phyloP scores from a whole-genome alignment of 768 basidiomycete genomes.

The Ramaria rubella region DNA sequence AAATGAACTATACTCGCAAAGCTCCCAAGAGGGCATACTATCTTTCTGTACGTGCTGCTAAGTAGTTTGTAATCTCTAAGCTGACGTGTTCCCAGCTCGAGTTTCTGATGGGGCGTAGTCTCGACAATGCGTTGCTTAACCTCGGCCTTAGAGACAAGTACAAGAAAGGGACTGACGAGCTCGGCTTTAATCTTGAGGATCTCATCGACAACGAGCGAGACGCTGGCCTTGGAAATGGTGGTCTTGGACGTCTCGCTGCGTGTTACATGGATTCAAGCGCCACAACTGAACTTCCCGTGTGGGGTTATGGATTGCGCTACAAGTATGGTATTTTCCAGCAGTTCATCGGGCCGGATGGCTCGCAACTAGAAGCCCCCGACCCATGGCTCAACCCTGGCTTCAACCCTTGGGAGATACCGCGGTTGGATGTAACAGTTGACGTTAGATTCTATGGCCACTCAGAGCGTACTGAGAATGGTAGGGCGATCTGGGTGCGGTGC shows the following conservation, averaged over 20 bases:
- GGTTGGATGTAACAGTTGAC: constrained; percentile 77
- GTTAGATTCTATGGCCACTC: constrained; percentile 87
- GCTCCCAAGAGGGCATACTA: constrained; percentile 90
- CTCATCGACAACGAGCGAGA: constrained; percentile 86
- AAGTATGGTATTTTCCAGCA: constrained; percentile 96
- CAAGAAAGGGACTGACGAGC: constrained; percentile 53
- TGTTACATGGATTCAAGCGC: constrained; percentile 96
- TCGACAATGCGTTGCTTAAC: constrained; percentile 75
- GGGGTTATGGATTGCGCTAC: constrained; percentile 93
- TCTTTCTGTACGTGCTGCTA: constrained; percentile 86
- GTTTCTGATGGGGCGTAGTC: constrained; percentile 27
- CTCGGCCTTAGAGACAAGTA: constrained; percentile 78
- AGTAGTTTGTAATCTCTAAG: constrained; percentile 35
- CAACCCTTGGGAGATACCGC: constrained; percentile 85
- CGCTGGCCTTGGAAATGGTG: constrained; percentile 92
- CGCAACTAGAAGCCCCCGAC: constrained; percentile 84
- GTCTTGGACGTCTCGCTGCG: constrained; percentile 91
- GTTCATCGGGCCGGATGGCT: constrained; percentile 75
- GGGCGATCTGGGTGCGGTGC: constrained; percentile 47
- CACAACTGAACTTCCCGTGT: constrained; percentile 83
- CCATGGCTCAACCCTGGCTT: constrained; percentile 78
- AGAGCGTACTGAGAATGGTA: constrained; percentile 53
- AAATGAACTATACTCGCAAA: constrained; percentile 70
- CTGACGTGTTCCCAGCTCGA: constrained; percentile 3
- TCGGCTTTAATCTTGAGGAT: constrained; percentile 90